Evolutionary conservation across 2,329 filamentous ascomycete species (phyloP).

Genomic region (Colletotrichum viniferum): DNA sequence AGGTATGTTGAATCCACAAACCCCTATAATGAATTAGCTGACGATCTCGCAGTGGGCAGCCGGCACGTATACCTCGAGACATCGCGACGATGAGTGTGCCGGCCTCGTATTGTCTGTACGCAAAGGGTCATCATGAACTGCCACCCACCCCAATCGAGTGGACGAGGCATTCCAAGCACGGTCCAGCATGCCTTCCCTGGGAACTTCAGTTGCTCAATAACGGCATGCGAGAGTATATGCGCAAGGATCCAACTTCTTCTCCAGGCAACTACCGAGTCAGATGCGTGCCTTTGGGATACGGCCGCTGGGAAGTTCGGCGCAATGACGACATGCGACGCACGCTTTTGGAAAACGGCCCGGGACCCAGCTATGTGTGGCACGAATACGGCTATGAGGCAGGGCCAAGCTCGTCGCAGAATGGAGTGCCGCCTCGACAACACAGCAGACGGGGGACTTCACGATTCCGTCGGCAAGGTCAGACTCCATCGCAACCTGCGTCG

Average conservation of each 20-base stretch:
- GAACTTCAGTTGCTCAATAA: too few species aligned
- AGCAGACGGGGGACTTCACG: background rate
- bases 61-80: background rate
- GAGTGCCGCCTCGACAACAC: background rate
- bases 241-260: background rate
- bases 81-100: background rate
- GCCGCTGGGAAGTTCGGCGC: too few species aligned
- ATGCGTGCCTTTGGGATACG: background rate
- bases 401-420: background rate
- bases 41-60: background rate
- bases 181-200: too few species aligned
- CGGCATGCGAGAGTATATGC: background rate
- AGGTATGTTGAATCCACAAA: background rate
- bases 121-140: background rate
- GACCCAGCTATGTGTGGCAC: background rate
- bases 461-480: background rate
- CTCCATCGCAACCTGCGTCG: background rate
- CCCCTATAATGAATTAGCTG: background rate
- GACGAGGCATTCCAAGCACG: too few species aligned
- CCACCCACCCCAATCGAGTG: background rate
- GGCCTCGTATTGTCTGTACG: background rate
- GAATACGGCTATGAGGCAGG: background rate
- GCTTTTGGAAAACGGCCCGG: background rate
- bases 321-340: too few species aligned
- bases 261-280: background rate